A percentile compares a stretch with the other conserved stretches of the same genome.
Conservation (phyloP, 192 early-diverging fungal species). For the Powellomyces hirtus region DNA sequence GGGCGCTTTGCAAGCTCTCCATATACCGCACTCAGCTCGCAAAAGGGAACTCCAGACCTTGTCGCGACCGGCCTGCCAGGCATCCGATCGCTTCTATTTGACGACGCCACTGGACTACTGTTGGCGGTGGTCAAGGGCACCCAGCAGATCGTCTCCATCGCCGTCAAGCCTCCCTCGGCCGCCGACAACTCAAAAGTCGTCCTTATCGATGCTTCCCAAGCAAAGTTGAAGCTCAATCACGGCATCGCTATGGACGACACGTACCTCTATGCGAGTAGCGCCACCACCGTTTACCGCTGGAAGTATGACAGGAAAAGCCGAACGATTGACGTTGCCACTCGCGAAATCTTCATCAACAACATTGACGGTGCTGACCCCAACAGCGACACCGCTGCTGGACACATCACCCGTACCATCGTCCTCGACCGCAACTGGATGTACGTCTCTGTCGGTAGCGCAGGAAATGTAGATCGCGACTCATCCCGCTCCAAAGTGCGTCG, state of each 20-base stretch:
- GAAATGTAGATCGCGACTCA: constrained; percentile 38
- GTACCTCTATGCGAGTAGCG: constrained; percentile 31
- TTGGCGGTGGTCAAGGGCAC: constrained; percentile 3
- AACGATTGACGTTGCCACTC: not conserved
- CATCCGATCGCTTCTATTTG: constrained; percentile 10
- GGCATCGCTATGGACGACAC: constrained; percentile 22
- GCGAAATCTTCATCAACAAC: constrained; percentile 25
- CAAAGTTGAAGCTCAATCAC: constrained; percentile 27
- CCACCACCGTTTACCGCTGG: constrained; percentile 33
- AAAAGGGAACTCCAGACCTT: not conserved
- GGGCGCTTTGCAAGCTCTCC: not conserved
- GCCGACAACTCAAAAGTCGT: not conserved
- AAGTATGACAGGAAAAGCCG: not conserved
- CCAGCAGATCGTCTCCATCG: constrained; percentile 18
- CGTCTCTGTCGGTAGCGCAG: constrained; percentile 28
- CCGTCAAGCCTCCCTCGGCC: not conserved
- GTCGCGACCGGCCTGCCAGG: not conserved
- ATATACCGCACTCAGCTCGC: not conserved
- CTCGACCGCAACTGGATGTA: constrained; percentile 19
- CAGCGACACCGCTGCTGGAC: constrained; percentile 18
- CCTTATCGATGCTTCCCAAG: constrained; percentile 14
- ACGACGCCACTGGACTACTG: not conserved
- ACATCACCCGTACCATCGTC: constrained; percentile 32
- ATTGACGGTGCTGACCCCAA: constrained; percentile 20
- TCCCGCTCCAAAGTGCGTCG: constrained; percentile 26